Evolutionary conservation across 345 rosid species (phyloP), one percentile per base, ranked within the genome.

Genomic region (Syzygium jambos): DNA sequence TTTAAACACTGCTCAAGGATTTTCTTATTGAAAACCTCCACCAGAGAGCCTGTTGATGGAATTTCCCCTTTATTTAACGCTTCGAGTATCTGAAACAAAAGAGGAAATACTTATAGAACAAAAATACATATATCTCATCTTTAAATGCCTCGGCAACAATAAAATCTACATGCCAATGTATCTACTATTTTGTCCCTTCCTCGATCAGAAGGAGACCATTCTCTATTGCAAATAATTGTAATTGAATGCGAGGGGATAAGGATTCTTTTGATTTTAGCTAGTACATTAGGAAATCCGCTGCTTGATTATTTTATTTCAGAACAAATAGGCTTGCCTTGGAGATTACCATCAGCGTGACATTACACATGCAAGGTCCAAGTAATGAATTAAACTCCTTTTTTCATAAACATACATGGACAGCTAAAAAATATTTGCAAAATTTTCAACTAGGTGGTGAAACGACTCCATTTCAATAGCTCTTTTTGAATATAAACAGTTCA

Each of bases 41-140:
- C 99, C 51, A 98, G 94, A 86, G 99, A 98, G 87, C 99, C 99
- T 51, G 99, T 98, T 78, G 99, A 94, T 90, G 99, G 99, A 89
- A 98, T 98, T 92, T 98, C 99, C 86, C 99, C 99, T 91, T 98
- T 98, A 90, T 98, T 98, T 91, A 98, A 91, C 52, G 99, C 99
- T 89, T 96, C 98, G 68, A 98, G 95, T 88, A 98, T 98, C 99
- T 98, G 94, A 87, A 92, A 90, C 87, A 84, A 21, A 83, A 25
- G 46, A 34, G 43, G 29, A 85, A 86, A 88, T 85, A 73, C 27
- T 65, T 63, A 34, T 52, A 87, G 29, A 11, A 78, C 21, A 86
- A 55, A 43, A 84, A 23, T 53, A 25, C 38, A 34, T 34, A 68
- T 34, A 68, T 68, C 78, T 68, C 46, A 68, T 34, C 78, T 34